Evolutionary conservation across 768 basidiomycete genomes (phyloP), one percentile per base, ranked within the genome.

Genomic region (Trametes elegans): DNA sequence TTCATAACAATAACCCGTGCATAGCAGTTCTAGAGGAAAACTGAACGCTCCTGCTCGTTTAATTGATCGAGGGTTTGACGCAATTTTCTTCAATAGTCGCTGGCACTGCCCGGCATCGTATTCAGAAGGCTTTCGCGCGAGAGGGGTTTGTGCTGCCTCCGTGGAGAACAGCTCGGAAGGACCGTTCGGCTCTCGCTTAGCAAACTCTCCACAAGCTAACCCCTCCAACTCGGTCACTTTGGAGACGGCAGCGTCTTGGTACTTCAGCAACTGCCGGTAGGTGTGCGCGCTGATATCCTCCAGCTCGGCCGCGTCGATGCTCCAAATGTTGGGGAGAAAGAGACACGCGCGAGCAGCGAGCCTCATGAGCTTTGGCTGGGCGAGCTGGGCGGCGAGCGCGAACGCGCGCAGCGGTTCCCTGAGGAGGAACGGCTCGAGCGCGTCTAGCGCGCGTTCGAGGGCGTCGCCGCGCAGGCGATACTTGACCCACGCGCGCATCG

Each of bases 401-500:
- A 35, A 55, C 23, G 43, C 54, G 13, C 47, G 47, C 16, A 55
- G 16, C 3, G 59, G 52, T 1, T 49, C 35, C 5, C 14, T 10
- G 7, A 3, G 14, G 3, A 27, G 23, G 21, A 53, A 54, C 7
- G 14, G 18, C 5, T 7, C 16, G 19, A 57, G 31, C 10, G 19
- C 18, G 8, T 5, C 9, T 14, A 19, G 18, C 2, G 13, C 14
- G 16, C 36, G 27, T 3, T 21, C 21, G 24, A 11, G 2, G 7
- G 29, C 21, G 11, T 23, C 18, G n/a, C 11, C 5, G 43, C 34
- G 19, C 43, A 60, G 45, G 42, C 53, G 28, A 13, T 55, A 55
- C 46, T 60, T 60, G 18, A 31, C 19, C 13, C 41, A 41, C 0
- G 59, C 54, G 16, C 31, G 38, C 5, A 52, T 19, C 16, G 56